Conservation (phyloP, 805 yeast species). For the Candida montana region DNA sequence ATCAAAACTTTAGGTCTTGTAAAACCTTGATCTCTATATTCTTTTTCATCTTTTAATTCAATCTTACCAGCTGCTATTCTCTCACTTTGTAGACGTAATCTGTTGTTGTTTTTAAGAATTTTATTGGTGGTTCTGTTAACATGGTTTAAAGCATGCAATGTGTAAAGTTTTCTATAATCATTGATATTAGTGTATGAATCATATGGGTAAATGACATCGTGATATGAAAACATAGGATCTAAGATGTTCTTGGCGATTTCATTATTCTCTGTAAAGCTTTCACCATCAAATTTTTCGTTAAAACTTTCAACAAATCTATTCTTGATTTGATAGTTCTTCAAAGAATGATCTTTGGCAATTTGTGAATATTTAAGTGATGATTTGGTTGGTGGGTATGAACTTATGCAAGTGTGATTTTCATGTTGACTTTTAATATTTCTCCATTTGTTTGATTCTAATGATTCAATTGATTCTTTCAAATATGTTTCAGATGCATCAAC, state of each 20-base stretch:
- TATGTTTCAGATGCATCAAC: constrained; percentile 36
- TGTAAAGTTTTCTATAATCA: constrained; percentile 56
- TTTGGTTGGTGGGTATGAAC: constrained; percentile 25
- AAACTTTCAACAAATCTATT: constrained; percentile 33
- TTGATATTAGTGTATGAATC: constrained; percentile 42
- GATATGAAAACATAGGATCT: constrained; percentile 65
- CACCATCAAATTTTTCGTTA: constrained; percentile 12
- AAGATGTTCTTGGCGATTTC: constrained; percentile 47
- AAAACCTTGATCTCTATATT: constrained; percentile 88
- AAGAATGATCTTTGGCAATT: constrained; percentile 18
- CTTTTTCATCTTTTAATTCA: constrained; percentile 45
- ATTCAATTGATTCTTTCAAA: constrained; percentile 33
- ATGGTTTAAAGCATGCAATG: constrained; percentile 76
- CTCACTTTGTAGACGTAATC: constrained; percentile 40
- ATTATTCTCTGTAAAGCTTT: constrained; percentile 25
- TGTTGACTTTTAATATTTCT: constrained; percentile 20
- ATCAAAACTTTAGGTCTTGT: constrained; percentile 87
- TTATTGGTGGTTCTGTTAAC: constrained; percentile 80
- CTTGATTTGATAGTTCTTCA: constrained; percentile 40
- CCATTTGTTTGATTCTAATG: constrained; percentile 24
- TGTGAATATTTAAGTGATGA: constrained; percentile 16
- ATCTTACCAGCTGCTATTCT: constrained; percentile 29
- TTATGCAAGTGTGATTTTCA: constrained; percentile 16
- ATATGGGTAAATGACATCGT: constrained; percentile 62
- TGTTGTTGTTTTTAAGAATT: constrained; percentile 71